Conservation (phyloP, 768 basidiomycete species). For the Obba rivulosa region DNA sequence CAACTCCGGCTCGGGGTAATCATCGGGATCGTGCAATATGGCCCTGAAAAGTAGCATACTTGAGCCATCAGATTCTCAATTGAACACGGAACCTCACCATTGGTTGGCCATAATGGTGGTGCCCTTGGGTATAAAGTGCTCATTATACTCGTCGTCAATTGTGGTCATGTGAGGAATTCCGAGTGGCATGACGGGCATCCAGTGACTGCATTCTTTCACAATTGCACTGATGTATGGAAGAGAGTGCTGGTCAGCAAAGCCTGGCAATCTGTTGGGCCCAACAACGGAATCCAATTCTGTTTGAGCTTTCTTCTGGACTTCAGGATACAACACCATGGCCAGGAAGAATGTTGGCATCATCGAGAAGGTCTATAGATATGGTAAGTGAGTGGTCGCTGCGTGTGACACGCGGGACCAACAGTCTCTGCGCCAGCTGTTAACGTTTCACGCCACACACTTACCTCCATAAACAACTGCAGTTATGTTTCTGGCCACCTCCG, state of each 20-base stretch:
- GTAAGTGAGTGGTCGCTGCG: background rate
- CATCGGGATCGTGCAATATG: constrained; percentile 8
- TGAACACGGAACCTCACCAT: constrained; percentile 3
- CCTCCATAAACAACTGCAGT: constrained; percentile 16
- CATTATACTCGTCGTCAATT: constrained; percentile 34
- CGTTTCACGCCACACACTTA: constrained; percentile 1
- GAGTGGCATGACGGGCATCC: constrained; percentile 8
- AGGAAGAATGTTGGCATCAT: constrained; percentile 6
- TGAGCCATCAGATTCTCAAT: background rate
- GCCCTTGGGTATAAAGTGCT: constrained; percentile 32
- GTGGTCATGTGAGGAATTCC: constrained; percentile 25
- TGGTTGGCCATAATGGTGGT: constrained; percentile 11
- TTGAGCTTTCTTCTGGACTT: constrained; percentile 8
- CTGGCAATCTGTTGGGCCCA: constrained; percentile 7
- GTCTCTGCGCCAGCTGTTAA: constrained; percentile 33
- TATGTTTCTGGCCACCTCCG: constrained; percentile 13
- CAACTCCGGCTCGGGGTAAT: constrained; percentile 4
- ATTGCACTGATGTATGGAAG: constrained; percentile 13
- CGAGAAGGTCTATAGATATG: constrained; percentile 2
- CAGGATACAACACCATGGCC: constrained; percentile 9
- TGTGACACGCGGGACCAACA: constrained; percentile 19
- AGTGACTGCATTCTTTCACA: constrained; percentile 12
- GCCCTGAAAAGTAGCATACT: background rate
- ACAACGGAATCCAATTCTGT: constrained; percentile 13
- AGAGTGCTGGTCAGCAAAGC: constrained; percentile 5